Evolutionary conservation across 129 eudicot genomes (phyloP), one percentile per base, ranked within the genome.

Genomic region (Silybum marianum): DNA sequence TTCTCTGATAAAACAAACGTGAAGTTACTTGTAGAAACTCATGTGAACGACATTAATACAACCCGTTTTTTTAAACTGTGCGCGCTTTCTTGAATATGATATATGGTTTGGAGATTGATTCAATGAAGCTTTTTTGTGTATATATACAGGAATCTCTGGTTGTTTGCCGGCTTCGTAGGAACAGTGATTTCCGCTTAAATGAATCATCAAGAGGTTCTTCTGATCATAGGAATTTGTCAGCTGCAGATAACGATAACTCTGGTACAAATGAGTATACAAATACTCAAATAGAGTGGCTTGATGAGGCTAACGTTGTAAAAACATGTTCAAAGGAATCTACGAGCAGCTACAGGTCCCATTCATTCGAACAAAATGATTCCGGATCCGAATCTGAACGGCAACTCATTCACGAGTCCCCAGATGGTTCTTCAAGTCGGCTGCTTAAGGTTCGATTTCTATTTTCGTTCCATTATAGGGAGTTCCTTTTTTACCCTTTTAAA

Each of bases 121-220:
- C 3, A 63, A 28, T 70, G 21, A 65, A 26, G 22, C 36, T 42
- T 40, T 40, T 30, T 32, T 71, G 44, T 69, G 6, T 36, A n/a
- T 85, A 28, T 36, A n/a, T 85, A 28, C 26, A 93, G 99, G 97
- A 95, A 88, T 77, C 94, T n/a, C 21, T 89, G 85, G 98, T 95
- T 34, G 89, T 95, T 38, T 95, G 99, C 73, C 95, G 99, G 71
- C 92, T 95, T 54, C 80, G 92, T 63, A 89, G 83, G 83, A 95
- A 93, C 44, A 58, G 78, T 16, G 99, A 93, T 5, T 90, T 89
- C 77, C 91, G 76, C 28, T 63, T 84, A 54, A 77, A 78, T 68
- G 96, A 85, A 26, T 83, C 74, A 75, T 75, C 87, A 23, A 85
- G 86, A 79, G 85, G 74, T 25, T 66, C 83, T 71, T 75, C 38